A percentile compares a stretch with the other conserved stretches of the same genome.
Evolutionary conservation across 2,329 filamentous ascomycete genomes (phyloP).

Genomic region (Orbilia quercus): DNA sequence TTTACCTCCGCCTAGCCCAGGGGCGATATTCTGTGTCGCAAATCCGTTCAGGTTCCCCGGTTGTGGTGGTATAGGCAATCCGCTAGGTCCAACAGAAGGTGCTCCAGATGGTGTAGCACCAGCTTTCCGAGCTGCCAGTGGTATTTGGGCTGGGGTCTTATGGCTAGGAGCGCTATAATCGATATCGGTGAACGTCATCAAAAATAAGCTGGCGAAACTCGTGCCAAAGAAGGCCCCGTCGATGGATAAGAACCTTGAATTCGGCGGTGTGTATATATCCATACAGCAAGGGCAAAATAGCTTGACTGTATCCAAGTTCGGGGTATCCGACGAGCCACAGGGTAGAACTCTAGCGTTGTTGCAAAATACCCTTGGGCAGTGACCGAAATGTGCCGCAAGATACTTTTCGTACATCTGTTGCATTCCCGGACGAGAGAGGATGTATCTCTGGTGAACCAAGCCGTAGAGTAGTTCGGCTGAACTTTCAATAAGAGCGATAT

Average conservation of each 20-base stretch:
- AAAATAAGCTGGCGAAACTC: constrained; percentile 95
- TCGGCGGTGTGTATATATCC: constrained; percentile 96
- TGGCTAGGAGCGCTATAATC: constrained; percentile 79
- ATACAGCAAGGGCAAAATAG: constrained; percentile 96
- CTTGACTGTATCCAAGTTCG: constrained; percentile 97
- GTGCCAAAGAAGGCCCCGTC: constrained; percentile 98
- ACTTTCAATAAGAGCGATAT: constrained; percentile 79
- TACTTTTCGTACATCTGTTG: constrained; percentile 99
- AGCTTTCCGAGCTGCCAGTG: constrained; percentile 51
- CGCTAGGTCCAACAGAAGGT: constrained; percentile 27
- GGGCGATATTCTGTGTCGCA: constrained; percentile 84
- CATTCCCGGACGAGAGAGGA: constrained; percentile 93
- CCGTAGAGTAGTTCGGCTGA: constrained; percentile 98
- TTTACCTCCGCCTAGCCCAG: constrained; percentile 81
- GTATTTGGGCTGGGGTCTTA: constrained; percentile 64
- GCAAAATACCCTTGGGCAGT: constrained; percentile 91
- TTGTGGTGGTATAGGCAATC: constrained; percentile 28
- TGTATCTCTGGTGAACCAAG: constrained; percentile 97
- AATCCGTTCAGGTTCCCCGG: constrained; percentile 77
- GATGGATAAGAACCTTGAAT: constrained; percentile 95
- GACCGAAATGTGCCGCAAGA: constrained; percentile 93
- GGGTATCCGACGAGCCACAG: constrained; percentile 92
- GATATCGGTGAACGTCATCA: constrained; percentile 97
- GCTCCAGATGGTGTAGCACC: constrained; percentile 22
- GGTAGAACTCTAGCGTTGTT: constrained; percentile 89